Percentiles rank a stretch among this genome's conserved stretches.
Conservation (phyloP, 345 rosid genomes). For the Sonneratia caseolaris region DNA sequence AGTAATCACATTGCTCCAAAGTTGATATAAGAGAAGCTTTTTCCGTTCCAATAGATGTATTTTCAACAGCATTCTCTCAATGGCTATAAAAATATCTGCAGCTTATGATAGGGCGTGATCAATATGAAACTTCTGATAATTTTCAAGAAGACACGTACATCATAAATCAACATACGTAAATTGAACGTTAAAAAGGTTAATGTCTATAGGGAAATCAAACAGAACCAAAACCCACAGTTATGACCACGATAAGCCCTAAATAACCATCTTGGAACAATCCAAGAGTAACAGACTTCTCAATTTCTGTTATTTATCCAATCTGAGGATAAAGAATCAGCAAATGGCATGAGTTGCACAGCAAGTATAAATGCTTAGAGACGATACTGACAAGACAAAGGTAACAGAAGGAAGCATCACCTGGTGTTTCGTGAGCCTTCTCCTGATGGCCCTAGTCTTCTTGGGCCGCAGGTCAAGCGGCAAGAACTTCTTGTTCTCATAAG, state of each 20-base stretch:
- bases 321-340: not conserved
- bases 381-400: not conserved
- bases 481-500: conserved; percentile 62
- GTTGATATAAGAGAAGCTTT: not conserved
- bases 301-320: not conserved
- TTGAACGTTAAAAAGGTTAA: not conserved
- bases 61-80: not conserved
- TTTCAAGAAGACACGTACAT: not conserved
- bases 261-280: not conserved
- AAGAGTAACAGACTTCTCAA: not conserved
- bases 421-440: conserved; percentile 85
- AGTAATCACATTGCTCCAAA: too few relatives aligned
- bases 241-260: not conserved
- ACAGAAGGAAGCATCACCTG: conserved; percentile 37
- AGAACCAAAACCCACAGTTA: not conserved
- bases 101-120: not conserved
- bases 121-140: not conserved
- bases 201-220: not conserved
- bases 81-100: not conserved
- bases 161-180: not conserved
- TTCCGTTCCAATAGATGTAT: not conserved
- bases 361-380: not conserved
- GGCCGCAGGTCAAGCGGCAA: conserved; percentile 91
- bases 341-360: not conserved
- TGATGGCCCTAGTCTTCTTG: conserved; percentile 92